Base-by-base conservation (phyloP, 2,329 filamentous ascomycete species). In the Lachnellula suecica region DNA sequence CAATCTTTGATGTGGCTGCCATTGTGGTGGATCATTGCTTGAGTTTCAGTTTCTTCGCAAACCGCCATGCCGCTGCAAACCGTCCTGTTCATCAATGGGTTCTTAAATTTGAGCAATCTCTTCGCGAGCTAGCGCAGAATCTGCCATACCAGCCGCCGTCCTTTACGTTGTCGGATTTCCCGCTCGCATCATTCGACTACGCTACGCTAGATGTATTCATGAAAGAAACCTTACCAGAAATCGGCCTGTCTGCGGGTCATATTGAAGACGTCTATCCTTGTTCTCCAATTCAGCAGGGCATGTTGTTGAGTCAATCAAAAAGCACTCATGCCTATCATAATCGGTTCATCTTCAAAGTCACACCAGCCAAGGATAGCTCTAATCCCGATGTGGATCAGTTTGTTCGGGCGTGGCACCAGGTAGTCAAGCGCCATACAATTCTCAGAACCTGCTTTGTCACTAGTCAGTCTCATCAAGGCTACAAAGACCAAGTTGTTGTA, bases 401-500 rank as follows among this genome's bases (percentile, higher is more conserved):
- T 17, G 51, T 52, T 15, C 27, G 51, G 11, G 61, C 65, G 9
- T 72, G 69, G 62, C 52, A 58, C 22, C 31, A 50, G 6, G 59
- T 68, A 1, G 59, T 62, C 19, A 52, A 54, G 13, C 51, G 63
- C 6, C 64, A 68, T 49, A 65, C 70, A 10, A 70, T 71, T 29
- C 52, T 72, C 20, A 64, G 70, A 17, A 72, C 68, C 5, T 59
- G 63, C 0, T 73, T 73, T 31, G 60, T 64, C 34, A 58, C 68
- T 7, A 59, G 67, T n/a, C 62, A 67, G 19, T 62, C 61, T 6
- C 51, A 61, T 7, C 9, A 15, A 25, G 49, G 40, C 20, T 22
- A 31, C 7, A 62, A 55, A 35, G 62, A 63, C 22, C 64, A 67
- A 40, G 56, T 67, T n/a, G 63, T 67, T 7, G 37, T 67, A 23